Conservation (phyloP, 2,329 filamentous ascomycete genomes). For the Plectosphaerella plurivora region DNA sequence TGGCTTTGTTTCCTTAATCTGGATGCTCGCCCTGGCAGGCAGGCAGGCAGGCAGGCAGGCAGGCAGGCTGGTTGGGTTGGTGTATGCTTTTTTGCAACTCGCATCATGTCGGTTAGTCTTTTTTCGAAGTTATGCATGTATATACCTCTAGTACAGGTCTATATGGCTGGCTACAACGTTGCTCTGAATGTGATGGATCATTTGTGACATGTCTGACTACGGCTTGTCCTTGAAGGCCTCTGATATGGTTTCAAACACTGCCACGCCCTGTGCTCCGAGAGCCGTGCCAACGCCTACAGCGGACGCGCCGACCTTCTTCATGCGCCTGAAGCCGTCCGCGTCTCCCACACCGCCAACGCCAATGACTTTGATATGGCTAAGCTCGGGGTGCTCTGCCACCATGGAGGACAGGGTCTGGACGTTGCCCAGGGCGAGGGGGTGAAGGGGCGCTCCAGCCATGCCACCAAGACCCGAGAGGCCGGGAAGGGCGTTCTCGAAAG, state of each 20-base stretch:
- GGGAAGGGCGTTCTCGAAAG: conserved; percentile 30
- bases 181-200: neutral
- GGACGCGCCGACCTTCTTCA: conserved; percentile 61
- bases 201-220: neutral
- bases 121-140: neutral
- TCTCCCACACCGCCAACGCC: conserved; percentile 72
- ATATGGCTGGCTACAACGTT: too few relatives aligned
- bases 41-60: too few relatives aligned
- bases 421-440: conserved; percentile 71
- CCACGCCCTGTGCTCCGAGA: conserved; percentile 57
- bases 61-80: neutral
- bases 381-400: conserved; percentile 42
- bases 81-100: neutral
- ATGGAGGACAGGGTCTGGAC: conserved; percentile 61
- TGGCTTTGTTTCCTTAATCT: too few relatives aligned
- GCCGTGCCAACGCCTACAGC: conserved; percentile 68
- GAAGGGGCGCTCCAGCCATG: conserved; percentile 66
- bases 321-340: conserved; percentile 55
- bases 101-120: neutral
- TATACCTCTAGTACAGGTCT: neutral
- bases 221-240: conserved; percentile 6
- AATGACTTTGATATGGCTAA: conserved; percentile 58
- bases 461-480: conserved; percentile 61
- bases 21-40: too few relatives aligned
- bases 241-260: conserved; percentile 57